Conservation (phyloP, 352 stramenopile genomes). For the Phytopythium litorale region DNA sequence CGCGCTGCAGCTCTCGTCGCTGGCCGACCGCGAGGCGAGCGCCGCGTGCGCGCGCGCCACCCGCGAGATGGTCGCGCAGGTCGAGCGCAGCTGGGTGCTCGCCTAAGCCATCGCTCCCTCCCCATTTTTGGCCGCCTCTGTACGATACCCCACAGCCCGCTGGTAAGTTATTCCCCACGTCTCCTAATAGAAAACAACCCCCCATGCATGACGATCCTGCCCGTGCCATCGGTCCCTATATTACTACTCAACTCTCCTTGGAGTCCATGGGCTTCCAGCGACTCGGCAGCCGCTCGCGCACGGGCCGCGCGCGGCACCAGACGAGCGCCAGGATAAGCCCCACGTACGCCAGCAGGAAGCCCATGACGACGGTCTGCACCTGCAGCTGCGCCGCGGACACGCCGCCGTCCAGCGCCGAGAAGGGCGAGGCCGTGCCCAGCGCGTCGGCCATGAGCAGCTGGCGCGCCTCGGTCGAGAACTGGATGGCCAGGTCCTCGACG, state of each 20-base stretch:
- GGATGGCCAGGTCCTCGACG: slow-evolving; percentile 73
- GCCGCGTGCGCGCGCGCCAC: slow-evolving; percentile 37
- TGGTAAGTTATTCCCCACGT: slow-evolving; percentile 6
- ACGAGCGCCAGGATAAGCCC: slow-evolving; percentile 67
- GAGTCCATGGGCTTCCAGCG: slow-evolving; percentile 74
- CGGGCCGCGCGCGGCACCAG: slow-evolving; percentile 69
- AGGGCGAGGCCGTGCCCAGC: slow-evolving; percentile 13
- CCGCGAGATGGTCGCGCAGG: slow-evolving; percentile 43
- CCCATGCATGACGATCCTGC: background rate
- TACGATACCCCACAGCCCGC: background rate
- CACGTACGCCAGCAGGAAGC: slow-evolving; percentile 66
- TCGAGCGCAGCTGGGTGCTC: slow-evolving; percentile 61
- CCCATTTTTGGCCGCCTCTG: background rate
- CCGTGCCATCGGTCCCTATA: background rate
- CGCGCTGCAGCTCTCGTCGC: slow-evolving; percentile 35
- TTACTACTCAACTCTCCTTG: slow-evolving; percentile 48
- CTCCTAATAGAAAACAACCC: background rate
- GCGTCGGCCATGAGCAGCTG: slow-evolving; percentile 53
- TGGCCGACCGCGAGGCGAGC: slow-evolving; percentile 23
- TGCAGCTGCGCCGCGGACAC: slow-evolving; percentile 14
- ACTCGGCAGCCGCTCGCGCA: slow-evolving; percentile 71
- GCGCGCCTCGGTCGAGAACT: slow-evolving; percentile 71
- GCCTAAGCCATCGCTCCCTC: slow-evolving; percentile 13
- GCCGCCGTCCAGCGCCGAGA: slow-evolving; percentile 25
- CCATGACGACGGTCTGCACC: slow-evolving; percentile 60